A percentile compares a stretch with the other conserved stretches of the same genome.
phyloP scores from a whole-genome alignment of 176 grass and related monocot species.

The Oryza brachyantha region DNA sequence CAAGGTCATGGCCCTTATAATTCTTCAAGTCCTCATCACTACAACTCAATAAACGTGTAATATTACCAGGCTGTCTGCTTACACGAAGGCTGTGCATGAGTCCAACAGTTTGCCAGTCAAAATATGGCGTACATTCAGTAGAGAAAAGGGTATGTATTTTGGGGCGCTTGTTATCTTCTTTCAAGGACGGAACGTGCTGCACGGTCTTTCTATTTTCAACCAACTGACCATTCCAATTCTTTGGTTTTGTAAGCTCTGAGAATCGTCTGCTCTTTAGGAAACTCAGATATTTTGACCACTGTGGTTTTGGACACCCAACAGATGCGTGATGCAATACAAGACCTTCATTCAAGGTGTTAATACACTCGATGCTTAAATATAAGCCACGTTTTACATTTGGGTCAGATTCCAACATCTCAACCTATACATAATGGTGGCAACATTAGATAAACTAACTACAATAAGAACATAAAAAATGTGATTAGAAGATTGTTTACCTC shows the following conservation, averaged over 20 bases:
- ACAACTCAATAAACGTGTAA: constrained; percentile 91
- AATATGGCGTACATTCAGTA: constrained; percentile 93
- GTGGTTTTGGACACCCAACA: constrained; percentile 70
- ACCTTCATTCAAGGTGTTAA: constrained; percentile 97
- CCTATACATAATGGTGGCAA: constrained; percentile 54
- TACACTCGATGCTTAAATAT: constrained; percentile 90
- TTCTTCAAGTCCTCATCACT: constrained; percentile 72
- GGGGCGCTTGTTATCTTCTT: constrained; percentile 37
- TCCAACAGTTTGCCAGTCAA: constrained; percentile 99
- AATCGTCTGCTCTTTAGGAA: constrained; percentile 93
- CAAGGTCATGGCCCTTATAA: constrained; percentile 85
- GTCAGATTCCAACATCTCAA: constrained; percentile 80
- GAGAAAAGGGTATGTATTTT: constrained; percentile 99
- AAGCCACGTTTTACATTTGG: constrained; percentile 66
- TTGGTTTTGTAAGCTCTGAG: constrained; percentile 81
- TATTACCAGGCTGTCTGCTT: constrained; percentile 91
- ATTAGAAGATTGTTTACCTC: constrained; percentile 52
- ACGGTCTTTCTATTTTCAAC: constrained; percentile 27
- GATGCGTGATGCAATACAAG: constrained; percentile 80
- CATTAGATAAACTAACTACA: constrained; percentile 4
- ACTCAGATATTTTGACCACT: constrained; percentile 93
- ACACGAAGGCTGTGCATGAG: constrained; percentile 81
- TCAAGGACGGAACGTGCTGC: constrained; percentile 34
- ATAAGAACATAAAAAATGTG: background rate
- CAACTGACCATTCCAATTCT: constrained; percentile 49